Percentiles rank a stretch among this genome's conserved stretches.
phyloP scores from a whole-genome alignment of 805 yeast species.

The Saccharomycopsis capsularis region DNA sequence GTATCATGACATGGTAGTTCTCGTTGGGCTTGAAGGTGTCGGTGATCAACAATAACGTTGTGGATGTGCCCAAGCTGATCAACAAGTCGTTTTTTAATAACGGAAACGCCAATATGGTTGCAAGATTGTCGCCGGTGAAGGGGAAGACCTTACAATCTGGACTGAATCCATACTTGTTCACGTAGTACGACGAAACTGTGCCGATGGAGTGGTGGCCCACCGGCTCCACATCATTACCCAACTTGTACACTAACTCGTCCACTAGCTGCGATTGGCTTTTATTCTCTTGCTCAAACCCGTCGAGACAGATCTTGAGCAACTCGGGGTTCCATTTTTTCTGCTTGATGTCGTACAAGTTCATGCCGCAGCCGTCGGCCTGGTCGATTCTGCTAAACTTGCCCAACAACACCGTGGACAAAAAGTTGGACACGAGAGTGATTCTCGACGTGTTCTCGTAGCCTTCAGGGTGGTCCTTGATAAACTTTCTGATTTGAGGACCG shows the following conservation, averaged over 20 bases:
- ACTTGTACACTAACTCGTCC: slow-evolving; percentile 17
- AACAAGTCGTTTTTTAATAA: slow-evolving; percentile 68
- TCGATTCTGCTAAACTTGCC: slow-evolving; percentile 64
- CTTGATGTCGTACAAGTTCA: slow-evolving; percentile 77
- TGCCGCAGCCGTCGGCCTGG: slow-evolving; percentile 87
- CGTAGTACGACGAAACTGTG: slow-evolving; percentile 51
- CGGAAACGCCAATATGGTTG: slow-evolving; percentile 80
- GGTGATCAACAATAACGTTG: slow-evolving; percentile 78
- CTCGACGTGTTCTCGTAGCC: slow-evolving; percentile 49
- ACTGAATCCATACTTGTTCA: slow-evolving; percentile 55
- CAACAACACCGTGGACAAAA: slow-evolving; percentile 62
- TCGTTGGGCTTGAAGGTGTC: slow-evolving; percentile 71
- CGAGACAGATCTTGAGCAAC: slow-evolving; percentile 38
- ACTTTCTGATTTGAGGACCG: slow-evolving; percentile 82
- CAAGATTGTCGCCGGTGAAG: slow-evolving; percentile 87
- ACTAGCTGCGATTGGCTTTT: slow-evolving; percentile 8
- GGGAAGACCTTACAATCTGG: slow-evolving; percentile 55
- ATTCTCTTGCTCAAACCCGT: too few species aligned
- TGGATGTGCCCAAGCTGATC: slow-evolving; percentile 85
- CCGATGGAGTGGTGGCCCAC: slow-evolving; percentile 46
- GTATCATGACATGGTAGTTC: slow-evolving; percentile 78
- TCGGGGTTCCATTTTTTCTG: slow-evolving; percentile 48
- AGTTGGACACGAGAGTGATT: slow-evolving; percentile 72
- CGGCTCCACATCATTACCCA: slow-evolving; percentile 44
- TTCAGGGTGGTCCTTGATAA: slow-evolving; percentile 45